These are phyloP conservation scores for Exophiala sp. DNA, from an alignment of 2,329 filamentous ascomycete species.

Conservation along the genomic window DNA sequence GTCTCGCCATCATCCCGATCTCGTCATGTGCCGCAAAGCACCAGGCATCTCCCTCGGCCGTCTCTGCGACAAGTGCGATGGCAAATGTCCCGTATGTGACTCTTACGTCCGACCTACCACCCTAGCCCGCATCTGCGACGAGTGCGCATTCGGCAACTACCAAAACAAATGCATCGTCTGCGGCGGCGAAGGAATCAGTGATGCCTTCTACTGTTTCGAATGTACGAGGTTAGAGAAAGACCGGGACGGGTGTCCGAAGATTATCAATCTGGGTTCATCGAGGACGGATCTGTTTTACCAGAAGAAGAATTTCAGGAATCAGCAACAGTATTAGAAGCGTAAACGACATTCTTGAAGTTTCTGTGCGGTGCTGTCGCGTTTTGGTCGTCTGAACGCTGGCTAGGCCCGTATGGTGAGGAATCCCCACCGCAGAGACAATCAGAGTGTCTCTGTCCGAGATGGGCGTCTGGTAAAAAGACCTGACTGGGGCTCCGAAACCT, in stretches of 20 bases:
- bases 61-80: slow-evolving; percentile 99
- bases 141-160: slow-evolving; percentile 99
- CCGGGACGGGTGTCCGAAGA: slow-evolving; percentile 95
- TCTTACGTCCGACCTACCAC: slow-evolving; percentile 98
- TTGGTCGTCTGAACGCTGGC: too few species aligned
- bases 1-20: slow-evolving; percentile 95
- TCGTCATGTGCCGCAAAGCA: slow-evolving; percentile 99
- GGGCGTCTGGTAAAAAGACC: too few species aligned
- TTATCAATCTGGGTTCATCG: slow-evolving; percentile 94
- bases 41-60: slow-evolving; percentile 96
- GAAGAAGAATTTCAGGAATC: slow-evolving; percentile 68
- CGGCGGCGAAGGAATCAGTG: slow-evolving; percentile 94
- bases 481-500: too few species aligned
- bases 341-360: too few species aligned
- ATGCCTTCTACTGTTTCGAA: slow-evolving; percentile 99
- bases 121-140: slow-evolving; percentile 96
- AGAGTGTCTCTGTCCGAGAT: too few species aligned
- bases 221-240: slow-evolving; percentile 97
- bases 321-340: slow-evolving; percentile 30
- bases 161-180: slow-evolving; percentile 99
- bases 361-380: too few species aligned
- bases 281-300: slow-evolving; percentile 85
- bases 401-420: too few species aligned
- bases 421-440: too few species aligned
- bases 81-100: slow-evolving; percentile 98